Percentiles rank a stretch among this genome's conserved stretches.
Evolutionary conservation across 2,329 filamentous ascomycete genomes (phyloP).

Genomic region (Hypoxylon rubiginosum): DNA sequence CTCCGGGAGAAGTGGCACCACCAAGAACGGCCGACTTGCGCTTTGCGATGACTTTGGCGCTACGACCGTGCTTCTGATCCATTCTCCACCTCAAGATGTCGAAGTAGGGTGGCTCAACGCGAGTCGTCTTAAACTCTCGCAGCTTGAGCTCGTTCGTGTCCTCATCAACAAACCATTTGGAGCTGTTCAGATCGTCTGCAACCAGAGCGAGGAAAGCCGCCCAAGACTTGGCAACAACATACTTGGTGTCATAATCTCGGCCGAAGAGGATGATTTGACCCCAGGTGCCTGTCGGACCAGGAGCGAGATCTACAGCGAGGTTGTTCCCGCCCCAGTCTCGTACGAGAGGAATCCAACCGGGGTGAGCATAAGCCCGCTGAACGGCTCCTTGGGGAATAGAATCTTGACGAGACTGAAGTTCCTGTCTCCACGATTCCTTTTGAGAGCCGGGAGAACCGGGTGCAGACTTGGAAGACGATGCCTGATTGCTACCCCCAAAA

Average conservation of each 20-base stretch:
- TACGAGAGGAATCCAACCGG: conserved; percentile 94
- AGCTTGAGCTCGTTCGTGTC: conserved; percentile 92
- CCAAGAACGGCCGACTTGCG: conserved; percentile 66
- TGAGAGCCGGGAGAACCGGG: conserved; percentile 63
- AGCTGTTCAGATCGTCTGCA: conserved; percentile 90
- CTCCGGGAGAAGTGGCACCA: conserved; percentile 60
- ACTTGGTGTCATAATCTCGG: conserved; percentile 98
- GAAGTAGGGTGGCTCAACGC: conserved; percentile 92
- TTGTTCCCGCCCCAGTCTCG: conserved; percentile 99
- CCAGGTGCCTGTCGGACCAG: conserved; percentile 91
- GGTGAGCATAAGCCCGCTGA: conserved; percentile 93
- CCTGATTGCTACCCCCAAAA: conserved; percentile 74
- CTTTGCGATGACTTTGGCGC: conserved; percentile 59
- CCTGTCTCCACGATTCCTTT: conserved; percentile 83
- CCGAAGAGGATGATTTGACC: conserved; percentile 97
- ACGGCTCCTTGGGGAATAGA: conserved; percentile 88
- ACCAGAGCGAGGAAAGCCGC: conserved; percentile 85
- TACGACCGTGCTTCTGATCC: conserved; percentile 93
- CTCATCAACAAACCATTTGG: conserved; percentile 93
- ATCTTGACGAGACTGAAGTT: conserved; percentile 85
- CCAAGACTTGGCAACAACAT: conserved; percentile 95
- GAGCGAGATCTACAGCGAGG: conserved; percentile 91
- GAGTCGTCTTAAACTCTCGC: conserved; percentile 88
- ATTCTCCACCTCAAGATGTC: conserved; percentile 95
- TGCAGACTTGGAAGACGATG: conserved; percentile 76